Percentiles rank a stretch among this genome's conserved stretches.
Conservation (phyloP, 2,329 filamentous ascomycete genomes). For the Colletotrichum euphorbiae region DNA sequence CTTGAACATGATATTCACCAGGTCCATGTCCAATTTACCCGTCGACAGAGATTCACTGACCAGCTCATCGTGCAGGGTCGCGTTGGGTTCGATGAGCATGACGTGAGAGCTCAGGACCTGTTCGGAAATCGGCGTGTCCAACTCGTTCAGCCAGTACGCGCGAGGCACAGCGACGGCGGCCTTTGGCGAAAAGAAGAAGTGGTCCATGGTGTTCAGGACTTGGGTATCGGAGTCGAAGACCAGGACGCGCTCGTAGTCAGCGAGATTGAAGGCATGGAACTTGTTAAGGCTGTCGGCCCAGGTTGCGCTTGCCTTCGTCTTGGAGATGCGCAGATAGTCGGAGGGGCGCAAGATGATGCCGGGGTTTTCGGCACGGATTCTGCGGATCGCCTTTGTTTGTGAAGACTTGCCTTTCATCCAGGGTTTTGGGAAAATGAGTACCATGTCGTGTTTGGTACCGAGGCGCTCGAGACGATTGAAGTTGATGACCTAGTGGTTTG, state of each 20-base stretch:
- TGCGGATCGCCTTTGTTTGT: constrained; percentile 23
- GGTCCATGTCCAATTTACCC: constrained; percentile 73
- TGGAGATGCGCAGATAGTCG: constrained; percentile 22
- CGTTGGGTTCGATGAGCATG: constrained; percentile 65
- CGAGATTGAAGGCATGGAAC: constrained; percentile 75
- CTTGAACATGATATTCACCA: constrained; percentile 72
- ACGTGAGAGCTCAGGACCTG: constrained; percentile 63
- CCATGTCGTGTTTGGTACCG: constrained; percentile 55
- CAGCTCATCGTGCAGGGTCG: constrained; percentile 45
- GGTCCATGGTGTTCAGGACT: constrained; percentile 73
- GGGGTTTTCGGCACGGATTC: constrained; percentile 10
- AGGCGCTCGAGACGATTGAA: constrained; percentile 59
- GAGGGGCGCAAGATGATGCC: constrained; percentile 27
- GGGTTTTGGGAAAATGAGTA: constrained; percentile 58
- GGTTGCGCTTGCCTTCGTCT: constrained; percentile 50
- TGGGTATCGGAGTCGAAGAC: constrained; percentile 73
- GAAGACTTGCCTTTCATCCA: constrained; percentile 24
- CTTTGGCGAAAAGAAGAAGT: constrained; percentile 75
- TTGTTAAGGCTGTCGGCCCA: constrained; percentile 77
- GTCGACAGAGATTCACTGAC: constrained; percentile 53
- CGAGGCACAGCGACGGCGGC: constrained; percentile 74
- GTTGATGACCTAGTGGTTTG: constrained; percentile 53
- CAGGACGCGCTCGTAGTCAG: constrained; percentile 62
- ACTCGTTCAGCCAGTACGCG: constrained; percentile 74
- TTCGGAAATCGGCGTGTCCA: constrained; percentile 57